Evolutionary conservation across 306 rosid species (phyloP).

Genomic region (Sicyos baderoa): DNA sequence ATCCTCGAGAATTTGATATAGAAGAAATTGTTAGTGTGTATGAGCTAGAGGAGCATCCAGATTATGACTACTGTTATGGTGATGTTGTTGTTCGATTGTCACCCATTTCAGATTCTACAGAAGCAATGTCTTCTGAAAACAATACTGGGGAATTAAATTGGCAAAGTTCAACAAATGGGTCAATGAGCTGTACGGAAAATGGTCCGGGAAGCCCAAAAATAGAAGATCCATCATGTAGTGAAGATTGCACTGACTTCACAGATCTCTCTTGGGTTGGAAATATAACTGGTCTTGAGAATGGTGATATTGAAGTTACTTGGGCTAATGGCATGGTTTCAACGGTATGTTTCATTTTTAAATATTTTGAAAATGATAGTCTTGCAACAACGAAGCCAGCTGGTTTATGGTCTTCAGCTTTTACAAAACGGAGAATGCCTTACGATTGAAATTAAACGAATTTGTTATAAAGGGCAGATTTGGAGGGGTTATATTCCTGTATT

Average conservation of each 20-base stretch:
- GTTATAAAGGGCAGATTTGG: neutral
- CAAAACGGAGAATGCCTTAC: neutral
- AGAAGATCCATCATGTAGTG: conserved; percentile 33
- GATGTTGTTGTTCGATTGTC: conserved; percentile 89
- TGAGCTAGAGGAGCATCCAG: conserved; percentile 95
- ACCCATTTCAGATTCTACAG: conserved; percentile 51
- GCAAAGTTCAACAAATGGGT: conserved; percentile 37
- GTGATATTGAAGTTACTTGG: conserved; percentile 98
- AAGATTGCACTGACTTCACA: conserved; percentile 44
- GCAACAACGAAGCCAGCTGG: neutral
- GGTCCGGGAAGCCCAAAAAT: conserved; percentile 29
- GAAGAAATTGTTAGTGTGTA: conserved; percentile 93
- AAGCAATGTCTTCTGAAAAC: conserved; percentile 36
- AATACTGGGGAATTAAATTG: conserved; percentile 37
- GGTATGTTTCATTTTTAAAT: conserved; percentile 42
- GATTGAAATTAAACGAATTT: neutral
- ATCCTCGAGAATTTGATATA: conserved; percentile 76
- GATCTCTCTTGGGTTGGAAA: conserved; percentile 98
- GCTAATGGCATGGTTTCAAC: conserved; percentile 96
- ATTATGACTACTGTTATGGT: conserved; percentile 93
- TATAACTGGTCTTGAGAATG: conserved; percentile 81
- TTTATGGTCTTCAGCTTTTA: neutral
- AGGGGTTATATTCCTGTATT: too few relatives aligned
- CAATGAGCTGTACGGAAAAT: conserved; percentile 25
- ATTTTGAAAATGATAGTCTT: neutral